A percentile compares a stretch with the other conserved stretches of the same genome.
Conservation (phyloP, 148 eudicot genomes). For the Rhododendron simsii region DNA sequence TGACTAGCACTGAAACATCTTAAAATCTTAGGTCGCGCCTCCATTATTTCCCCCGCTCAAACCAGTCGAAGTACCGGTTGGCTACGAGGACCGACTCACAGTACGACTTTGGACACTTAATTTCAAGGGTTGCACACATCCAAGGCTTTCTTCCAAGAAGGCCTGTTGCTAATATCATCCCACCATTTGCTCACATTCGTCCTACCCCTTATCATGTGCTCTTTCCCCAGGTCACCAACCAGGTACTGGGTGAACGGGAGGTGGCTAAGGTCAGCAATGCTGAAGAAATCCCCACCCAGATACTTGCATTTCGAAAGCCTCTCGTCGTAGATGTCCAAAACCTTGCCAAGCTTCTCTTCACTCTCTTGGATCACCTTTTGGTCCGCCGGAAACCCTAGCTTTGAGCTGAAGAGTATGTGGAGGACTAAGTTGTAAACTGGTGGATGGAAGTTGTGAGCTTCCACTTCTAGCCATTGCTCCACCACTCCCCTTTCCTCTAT, state of each 20-base stretch:
- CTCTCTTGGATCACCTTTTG: conserved; percentile 21
- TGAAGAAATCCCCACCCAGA: conserved; percentile 36
- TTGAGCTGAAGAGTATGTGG: conserved; percentile 23
- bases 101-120: not conserved
- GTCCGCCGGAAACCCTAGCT: conserved; percentile 17
- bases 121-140: not conserved
- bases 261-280: conserved; percentile 46
- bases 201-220: conserved; percentile 8
- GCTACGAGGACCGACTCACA: not conserved
- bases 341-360: conserved; percentile 32
- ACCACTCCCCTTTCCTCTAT: conserved; percentile 16
- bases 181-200: conserved; percentile 15
- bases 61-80: not conserved
- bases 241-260: conserved; percentile 27
- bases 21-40: not conserved
- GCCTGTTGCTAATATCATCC: conserved; percentile 43
- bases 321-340: conserved; percentile 35
- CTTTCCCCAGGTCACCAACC: conserved; percentile 16
- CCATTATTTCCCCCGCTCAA: not conserved
- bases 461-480: conserved; percentile 23
- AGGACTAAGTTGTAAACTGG: conserved; percentile 22
- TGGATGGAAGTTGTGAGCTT: conserved; percentile 25
- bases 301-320: conserved; percentile 32
- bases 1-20: no score
- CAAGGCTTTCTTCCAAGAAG: conserved; percentile 35